Percentiles rank a stretch among this genome's conserved stretches.
These are phyloP conservation scores for Discostella stelligeroides DNA, from an alignment of 108 stramenopile genomes.

Conservation along the genomic window DNA sequence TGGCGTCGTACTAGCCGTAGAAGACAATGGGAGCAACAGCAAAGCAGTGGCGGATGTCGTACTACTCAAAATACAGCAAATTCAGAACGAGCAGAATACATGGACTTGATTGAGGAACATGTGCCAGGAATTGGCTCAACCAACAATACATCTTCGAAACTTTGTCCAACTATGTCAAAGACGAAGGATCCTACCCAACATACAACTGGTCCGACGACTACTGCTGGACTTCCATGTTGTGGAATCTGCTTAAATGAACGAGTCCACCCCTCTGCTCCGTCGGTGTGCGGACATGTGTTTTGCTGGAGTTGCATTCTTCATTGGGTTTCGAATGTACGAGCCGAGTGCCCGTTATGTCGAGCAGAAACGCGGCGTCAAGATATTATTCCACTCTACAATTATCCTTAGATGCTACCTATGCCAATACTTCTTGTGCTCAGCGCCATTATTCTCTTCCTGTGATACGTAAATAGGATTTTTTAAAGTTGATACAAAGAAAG, in stretches of 20 bases:
- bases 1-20: conserved; percentile 29
- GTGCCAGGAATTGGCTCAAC: conserved; percentile 40
- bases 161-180: not conserved
- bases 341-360: conserved; percentile 47
- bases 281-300: conserved; percentile 45
- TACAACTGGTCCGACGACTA: not conserved
- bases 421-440: too few species aligned
- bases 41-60: not conserved
- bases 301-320: conserved; percentile 49
- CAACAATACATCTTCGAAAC: conserved; percentile 4
- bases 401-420: conserved; percentile 18
- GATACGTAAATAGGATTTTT: too few species aligned
- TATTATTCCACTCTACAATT: conserved; percentile 45
- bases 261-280: conserved; percentile 38
- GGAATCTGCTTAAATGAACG: conserved; percentile 48
- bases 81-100: conserved; percentile 38
- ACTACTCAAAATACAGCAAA: not conserved
- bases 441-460: too few species aligned
- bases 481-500: too few species aligned
- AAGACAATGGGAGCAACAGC: conserved; percentile 3
- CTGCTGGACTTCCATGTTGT: conserved; percentile 33
- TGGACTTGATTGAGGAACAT: conserved; percentile 42
- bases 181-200: not conserved
- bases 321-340: conserved; percentile 45
- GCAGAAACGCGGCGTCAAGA: conserved; percentile 46